phyloP scores from a whole-genome alignment of 257 asterid species.

The Cruciata laevipes region DNA sequence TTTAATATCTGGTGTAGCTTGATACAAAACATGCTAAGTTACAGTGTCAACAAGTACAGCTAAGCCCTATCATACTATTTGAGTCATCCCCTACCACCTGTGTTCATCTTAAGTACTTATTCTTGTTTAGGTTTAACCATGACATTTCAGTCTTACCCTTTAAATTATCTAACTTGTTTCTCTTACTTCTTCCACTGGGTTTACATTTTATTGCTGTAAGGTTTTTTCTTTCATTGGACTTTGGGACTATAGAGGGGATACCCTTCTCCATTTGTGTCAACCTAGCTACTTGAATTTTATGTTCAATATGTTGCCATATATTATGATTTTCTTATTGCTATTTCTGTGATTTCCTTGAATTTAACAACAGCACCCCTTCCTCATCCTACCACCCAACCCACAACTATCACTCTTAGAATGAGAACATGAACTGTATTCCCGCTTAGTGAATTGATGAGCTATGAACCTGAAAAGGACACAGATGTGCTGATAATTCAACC shows the following conservation, averaged over 20 bases:
- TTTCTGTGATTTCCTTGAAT: background rate
- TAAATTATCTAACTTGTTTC: no score
- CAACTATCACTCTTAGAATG: no score
- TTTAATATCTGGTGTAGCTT: background rate
- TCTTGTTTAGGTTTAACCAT: background rate
- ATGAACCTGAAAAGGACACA: background rate
- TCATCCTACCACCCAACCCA: no score
- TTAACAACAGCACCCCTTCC: background rate
- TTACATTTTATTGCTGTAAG: background rate
- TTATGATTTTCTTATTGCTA: background rate
- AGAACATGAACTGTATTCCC: background rate
- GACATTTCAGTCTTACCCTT: background rate
- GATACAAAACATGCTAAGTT: background rate
- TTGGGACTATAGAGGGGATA: background rate
- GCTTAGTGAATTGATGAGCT: background rate
- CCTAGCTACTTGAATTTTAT: background rate
- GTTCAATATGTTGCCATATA: background rate
- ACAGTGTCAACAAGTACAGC: background rate
- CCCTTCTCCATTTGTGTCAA: background rate
- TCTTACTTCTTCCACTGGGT: no score
- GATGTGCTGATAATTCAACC: background rate
- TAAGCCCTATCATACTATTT: background rate
- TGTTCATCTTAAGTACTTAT: background rate
- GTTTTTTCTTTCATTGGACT: background rate
- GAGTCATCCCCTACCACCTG: background rate